These are phyloP conservation scores for Talaromyces sp. DNA, from an alignment of 2,329 filamentous ascomycete genomes.

Conservation along the genomic window DNA sequence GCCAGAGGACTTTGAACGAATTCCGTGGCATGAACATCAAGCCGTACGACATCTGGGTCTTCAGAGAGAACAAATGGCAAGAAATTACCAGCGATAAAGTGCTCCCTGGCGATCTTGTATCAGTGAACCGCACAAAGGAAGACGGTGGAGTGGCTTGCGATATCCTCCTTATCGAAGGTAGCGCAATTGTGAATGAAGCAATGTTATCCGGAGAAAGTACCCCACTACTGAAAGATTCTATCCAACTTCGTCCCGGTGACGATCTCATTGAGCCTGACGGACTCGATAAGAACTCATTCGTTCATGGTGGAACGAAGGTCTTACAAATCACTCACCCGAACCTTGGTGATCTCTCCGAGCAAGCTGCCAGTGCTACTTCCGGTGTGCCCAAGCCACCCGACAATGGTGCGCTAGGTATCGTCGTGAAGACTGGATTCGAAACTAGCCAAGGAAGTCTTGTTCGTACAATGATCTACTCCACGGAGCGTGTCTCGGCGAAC, in stretches of 20 bases:
- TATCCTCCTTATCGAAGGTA: conserved; percentile 91
- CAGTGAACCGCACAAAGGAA: conserved; percentile 90
- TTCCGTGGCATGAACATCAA: conserved; percentile 99
- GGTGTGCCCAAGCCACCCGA: conserved; percentile 84
- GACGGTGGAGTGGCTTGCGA: conserved; percentile 96
- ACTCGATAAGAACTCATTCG: conserved; percentile 92
- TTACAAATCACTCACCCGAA: conserved; percentile 90
- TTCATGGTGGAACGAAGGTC: conserved; percentile 97
- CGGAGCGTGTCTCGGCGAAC: conserved; percentile 97
- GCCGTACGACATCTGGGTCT: conserved; percentile 92
- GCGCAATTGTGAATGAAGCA: conserved; percentile 96
- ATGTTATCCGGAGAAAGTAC: conserved; percentile 99
- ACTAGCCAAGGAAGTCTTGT: conserved; percentile 97
- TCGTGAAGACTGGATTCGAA: conserved; percentile 97
- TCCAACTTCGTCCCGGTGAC: conserved; percentile 83
- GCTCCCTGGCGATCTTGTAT: conserved; percentile 88
- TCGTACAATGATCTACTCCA: conserved; percentile 99
- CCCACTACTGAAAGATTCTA: conserved; percentile 90
- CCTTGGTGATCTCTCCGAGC: conserved; percentile 63
- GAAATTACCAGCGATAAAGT: conserved; percentile 88
- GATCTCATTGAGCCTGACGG: conserved; percentile 81
- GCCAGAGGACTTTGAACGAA: conserved; percentile 90
- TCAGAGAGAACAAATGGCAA: conserved; percentile 80
- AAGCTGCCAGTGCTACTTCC: conserved; percentile 65
- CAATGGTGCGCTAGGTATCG: conserved; percentile 87